Evolutionary conservation across 345 rosid genomes (phyloP).

Genomic region (Fremontodendron californicum): DNA sequence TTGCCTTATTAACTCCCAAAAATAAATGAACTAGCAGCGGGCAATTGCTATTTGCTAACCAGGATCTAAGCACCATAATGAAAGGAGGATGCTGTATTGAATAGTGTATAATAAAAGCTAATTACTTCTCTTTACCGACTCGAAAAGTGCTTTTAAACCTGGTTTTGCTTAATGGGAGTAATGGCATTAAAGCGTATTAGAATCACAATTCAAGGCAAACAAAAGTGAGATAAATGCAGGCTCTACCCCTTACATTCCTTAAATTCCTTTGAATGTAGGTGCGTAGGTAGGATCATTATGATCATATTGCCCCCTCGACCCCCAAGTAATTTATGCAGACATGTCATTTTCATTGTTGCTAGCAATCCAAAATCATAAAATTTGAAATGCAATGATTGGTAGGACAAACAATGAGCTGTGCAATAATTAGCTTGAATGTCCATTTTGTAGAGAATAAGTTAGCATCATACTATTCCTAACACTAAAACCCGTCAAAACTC

Average conservation of each 20-base stretch:
- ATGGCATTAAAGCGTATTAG: background rate
- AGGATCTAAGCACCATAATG: too few relatives aligned
- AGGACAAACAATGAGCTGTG: background rate
- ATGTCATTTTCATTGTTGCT: background rate
- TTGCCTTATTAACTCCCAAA: too few relatives aligned
- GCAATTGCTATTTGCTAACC: too few relatives aligned
- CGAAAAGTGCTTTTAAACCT: background rate
- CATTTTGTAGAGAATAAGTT: background rate
- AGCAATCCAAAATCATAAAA: background rate
- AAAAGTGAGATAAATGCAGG: background rate
- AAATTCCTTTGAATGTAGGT: background rate
- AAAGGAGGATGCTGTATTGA: too few relatives aligned
- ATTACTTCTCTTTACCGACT: background rate
- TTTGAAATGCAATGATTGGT: background rate
- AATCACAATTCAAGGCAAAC: background rate
- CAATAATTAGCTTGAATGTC: slow-evolving; percentile 11
- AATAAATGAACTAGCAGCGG: too few relatives aligned
- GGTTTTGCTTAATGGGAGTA: too few relatives aligned
- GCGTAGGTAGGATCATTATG: background rate
- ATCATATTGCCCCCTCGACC: background rate
- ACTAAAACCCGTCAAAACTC: background rate
- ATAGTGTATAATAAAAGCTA: too few relatives aligned
- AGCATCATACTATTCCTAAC: background rate
- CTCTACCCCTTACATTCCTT: too few relatives aligned
- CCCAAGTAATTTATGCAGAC: background rate